phyloP scores from a whole-genome alignment of 2,329 filamentous ascomycete species.

The Ophiognomonia clavigignenti-juglandacearum region DNA sequence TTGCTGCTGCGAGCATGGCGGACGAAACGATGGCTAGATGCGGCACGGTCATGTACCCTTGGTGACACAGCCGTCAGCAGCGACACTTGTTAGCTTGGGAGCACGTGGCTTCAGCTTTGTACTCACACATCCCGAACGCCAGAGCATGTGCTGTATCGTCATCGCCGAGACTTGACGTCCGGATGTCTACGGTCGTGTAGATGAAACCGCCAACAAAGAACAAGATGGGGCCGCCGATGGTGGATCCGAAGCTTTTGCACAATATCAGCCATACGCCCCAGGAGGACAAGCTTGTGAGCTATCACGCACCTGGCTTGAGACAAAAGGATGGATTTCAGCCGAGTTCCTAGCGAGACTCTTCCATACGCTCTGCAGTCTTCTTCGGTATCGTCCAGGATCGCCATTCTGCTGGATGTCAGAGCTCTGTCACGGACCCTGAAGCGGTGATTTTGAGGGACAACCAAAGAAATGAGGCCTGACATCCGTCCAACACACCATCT shows the following conservation, averaged over 20 bases:
- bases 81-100: not conserved
- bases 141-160: constrained; percentile 27
- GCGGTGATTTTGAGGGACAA: no score
- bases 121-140: constrained; percentile 30
- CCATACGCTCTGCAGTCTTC: constrained; percentile 14
- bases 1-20: constrained; percentile 27
- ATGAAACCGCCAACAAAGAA: constrained; percentile 24
- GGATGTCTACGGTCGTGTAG: constrained; percentile 20
- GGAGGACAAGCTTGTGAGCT: not conserved
- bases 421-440: no score
- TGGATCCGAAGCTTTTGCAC: constrained; percentile 18
- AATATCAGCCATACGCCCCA: constrained; percentile 7
- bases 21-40: constrained; percentile 28
- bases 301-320: constrained; percentile 4
- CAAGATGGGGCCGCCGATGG: constrained; percentile 21
- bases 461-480: no score
- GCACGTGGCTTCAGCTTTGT: no score
- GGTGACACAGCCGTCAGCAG: not conserved
- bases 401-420: no score
- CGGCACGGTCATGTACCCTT: constrained; percentile 31
- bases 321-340: constrained; percentile 3
- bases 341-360: constrained; percentile 21
- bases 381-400: constrained; percentile 24
- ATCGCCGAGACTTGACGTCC: constrained; percentile 24
- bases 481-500: no score